Evolutionary conservation across 306 rosid species (phyloP), one percentile per base, ranked within the genome.

Genomic region (Oemleria cerasiformis): DNA sequence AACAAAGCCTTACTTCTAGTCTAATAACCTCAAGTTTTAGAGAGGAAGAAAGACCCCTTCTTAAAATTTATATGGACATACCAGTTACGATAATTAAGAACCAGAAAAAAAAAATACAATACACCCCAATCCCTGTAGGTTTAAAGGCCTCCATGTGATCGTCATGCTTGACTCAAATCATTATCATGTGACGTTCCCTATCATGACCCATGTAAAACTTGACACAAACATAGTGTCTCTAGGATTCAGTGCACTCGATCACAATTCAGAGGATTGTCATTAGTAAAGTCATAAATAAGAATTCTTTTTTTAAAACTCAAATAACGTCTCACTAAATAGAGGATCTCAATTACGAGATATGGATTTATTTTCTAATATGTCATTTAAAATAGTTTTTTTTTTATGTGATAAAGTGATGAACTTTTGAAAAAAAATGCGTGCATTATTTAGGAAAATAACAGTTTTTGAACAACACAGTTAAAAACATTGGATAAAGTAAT

Each of bases 31-130:
- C 11, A 8, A 10, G 47, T 13, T 43, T 43, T 9, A 44, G 16
- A 58, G 19, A 38, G 39, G 17, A 19, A 10, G 64, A 59, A 14
- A 56, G 11, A 20, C 2, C 19, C 4, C 64, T 25, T 34, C 41
- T 59, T 30, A 59, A 34, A 43, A 59, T 59, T 23, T 30, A 34
- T 42, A 59, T 59, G 34, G 34, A 13, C 48, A 43, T 43, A 9
- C 19, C 64, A 59, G 48, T 25, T 34, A 38, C 64, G 17, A 59
- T 25, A 59, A 59, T 34, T 59, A 59, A 59, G 63, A 58, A n/a
- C n/a, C n/a, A n/a, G n/a, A 58, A 19, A 25, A 42, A 11, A 25
- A 59, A 8, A 34, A 25, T 14, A 59, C 14, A 59, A 59, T 15
- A 30, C 16, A 13, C n/a, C 9, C 11, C 8, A 8, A 42, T 59